These are phyloP conservation scores for Ustilago esculenta DNA, from an alignment of 1,284 basidiomycete genomes.

Conservation along the genomic window DNA sequence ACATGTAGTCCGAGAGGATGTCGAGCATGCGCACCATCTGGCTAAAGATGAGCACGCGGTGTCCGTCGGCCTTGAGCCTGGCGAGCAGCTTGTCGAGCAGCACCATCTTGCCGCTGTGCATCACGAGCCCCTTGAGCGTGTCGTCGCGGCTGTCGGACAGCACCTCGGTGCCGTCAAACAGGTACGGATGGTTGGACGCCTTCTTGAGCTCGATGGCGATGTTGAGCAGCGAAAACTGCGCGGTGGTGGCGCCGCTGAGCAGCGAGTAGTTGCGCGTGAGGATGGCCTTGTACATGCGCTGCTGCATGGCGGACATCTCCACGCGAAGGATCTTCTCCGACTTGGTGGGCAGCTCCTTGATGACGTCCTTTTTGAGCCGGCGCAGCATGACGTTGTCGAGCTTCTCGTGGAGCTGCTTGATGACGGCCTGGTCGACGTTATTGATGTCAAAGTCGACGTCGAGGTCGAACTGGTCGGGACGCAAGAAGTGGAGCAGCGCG, in stretches of 20 bases:
- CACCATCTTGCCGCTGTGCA: constrained; percentile 70
- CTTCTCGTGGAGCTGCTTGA: constrained; percentile 93
- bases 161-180: constrained; percentile 94
- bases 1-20: constrained; percentile 97
- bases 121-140: constrained; percentile 70
- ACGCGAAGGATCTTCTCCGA: constrained; percentile 97
- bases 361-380: constrained; percentile 94
- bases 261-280: constrained; percentile 94
- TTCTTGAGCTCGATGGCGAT: constrained; percentile 68
- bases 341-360: constrained; percentile 95
- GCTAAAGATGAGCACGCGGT: constrained; percentile 73
- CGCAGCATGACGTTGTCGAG: constrained; percentile 94
- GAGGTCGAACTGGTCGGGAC: constrained; percentile 89
- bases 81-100: constrained; percentile 69
- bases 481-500: constrained; percentile 97
- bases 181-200: constrained; percentile 85
- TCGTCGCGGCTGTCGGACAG: constrained; percentile 81
- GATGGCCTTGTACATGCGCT: constrained; percentile 99
- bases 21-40: constrained; percentile 99
- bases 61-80: constrained; percentile 69
- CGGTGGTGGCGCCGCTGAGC: constrained; percentile 79
- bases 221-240: constrained; percentile 80
- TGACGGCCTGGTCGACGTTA: constrained; percentile 56
- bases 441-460: constrained; percentile 90
- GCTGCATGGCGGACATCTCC: constrained; percentile 97